These are phyloP conservation scores for Rhizopogon rudus DNA, from an alignment of 768 basidiomycete genomes.

Conservation along the genomic window DNA sequence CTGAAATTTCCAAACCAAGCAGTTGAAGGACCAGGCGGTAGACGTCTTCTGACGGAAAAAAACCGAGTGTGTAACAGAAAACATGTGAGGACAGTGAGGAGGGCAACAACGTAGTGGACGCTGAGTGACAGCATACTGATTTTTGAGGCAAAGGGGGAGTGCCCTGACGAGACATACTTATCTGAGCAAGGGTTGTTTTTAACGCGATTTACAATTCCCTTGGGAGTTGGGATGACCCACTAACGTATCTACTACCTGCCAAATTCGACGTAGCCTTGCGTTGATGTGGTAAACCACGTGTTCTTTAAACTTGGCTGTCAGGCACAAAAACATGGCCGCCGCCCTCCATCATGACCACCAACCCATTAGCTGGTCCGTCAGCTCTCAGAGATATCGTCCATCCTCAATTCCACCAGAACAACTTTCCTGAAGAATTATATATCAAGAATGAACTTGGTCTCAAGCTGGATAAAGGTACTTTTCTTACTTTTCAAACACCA, in stretches of 20 bases:
- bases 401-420: constrained; percentile 94
- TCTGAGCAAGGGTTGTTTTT: neutral
- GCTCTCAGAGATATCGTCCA: constrained; percentile 64
- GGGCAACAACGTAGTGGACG: neutral
- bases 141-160: neutral
- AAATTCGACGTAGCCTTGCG: neutral
- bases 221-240: neutral
- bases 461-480: constrained; percentile 87
- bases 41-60: constrained; percentile 2
- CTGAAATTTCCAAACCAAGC: constrained; percentile 30
- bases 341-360: constrained; percentile 32
- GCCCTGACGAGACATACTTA: neutral
- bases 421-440: constrained; percentile 74
- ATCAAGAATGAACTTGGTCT: constrained; percentile 79
- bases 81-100: constrained; percentile 6
- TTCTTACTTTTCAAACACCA: neutral
- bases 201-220: neutral
- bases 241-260: constrained; percentile 4
- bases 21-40: constrained; percentile 39
- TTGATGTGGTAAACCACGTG: constrained; percentile 7
- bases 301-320: neutral
- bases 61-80: constrained; percentile 10
- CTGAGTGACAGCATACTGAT: neutral
- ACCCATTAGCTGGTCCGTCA: constrained; percentile 54
- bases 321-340: neutral